These are phyloP conservation scores for Glebionis coronaria DNA, from an alignment of 129 eudicot species.

Conservation along the genomic window DNA sequence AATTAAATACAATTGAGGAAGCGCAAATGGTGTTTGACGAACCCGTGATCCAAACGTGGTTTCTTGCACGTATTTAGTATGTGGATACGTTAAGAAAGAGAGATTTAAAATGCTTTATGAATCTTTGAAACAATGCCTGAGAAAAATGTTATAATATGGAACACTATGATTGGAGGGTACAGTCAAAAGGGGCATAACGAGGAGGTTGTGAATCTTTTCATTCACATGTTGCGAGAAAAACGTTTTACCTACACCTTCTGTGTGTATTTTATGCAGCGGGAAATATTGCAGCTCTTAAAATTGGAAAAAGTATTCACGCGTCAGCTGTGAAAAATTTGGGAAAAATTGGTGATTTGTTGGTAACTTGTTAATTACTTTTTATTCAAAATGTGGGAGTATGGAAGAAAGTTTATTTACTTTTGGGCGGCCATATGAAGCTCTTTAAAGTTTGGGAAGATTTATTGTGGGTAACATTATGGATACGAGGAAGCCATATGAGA, in stretches of 20 bases:
- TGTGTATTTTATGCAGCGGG: constrained; percentile 61
- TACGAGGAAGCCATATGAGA: too few species aligned
- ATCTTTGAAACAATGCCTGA: constrained; percentile 58
- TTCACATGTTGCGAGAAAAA: constrained; percentile 71
- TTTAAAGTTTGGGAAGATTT: too few species aligned
- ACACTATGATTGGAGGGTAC: constrained; percentile 69
- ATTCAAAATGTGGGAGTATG: constrained; percentile 83
- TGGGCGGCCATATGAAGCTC: too few species aligned
- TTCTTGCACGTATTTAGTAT: constrained; percentile 60
- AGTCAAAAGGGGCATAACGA: constrained; percentile 65
- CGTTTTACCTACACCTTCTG: constrained; percentile 47
- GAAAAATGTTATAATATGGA: constrained; percentile 69
- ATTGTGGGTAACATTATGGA: too few species aligned
- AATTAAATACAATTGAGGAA: constrained; percentile 42
- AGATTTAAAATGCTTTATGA: constrained; percentile 46
- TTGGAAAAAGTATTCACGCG: constrained; percentile 71
- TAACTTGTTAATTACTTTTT: constrained; percentile 64
- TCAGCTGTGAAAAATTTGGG: constrained; percentile 59
- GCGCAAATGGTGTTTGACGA: constrained; percentile 54
- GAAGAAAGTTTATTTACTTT: constrained; percentile 64
- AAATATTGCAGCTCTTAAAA: constrained; percentile 59
- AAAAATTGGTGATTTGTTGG: constrained; percentile 37
- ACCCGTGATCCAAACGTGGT: constrained; percentile 62
- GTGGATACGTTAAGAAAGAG: constrained; percentile 52
- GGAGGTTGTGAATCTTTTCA: constrained; percentile 61